Evolutionary conservation across 2,329 filamentous ascomycete genomes (phyloP).

Genomic region (Alternaria sp.): DNA sequence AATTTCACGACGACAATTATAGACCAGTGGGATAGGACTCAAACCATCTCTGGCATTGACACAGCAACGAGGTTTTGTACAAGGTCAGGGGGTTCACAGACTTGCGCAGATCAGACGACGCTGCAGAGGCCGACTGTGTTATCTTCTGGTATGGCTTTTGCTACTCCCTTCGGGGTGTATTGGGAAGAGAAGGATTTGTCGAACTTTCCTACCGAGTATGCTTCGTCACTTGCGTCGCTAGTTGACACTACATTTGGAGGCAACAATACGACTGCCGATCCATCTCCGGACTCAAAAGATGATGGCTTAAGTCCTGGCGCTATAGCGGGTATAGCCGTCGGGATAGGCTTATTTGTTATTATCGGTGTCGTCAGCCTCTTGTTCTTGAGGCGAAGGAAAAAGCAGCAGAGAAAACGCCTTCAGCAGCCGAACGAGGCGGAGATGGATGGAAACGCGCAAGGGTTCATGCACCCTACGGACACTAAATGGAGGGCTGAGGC

Average conservation of each 20-base stretch:
- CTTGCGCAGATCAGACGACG: neutral
- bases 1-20: neutral
- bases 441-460: neutral
- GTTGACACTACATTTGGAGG: neutral
- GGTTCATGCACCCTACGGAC: neutral
- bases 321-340: neutral
- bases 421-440: neutral
- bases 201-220: neutral
- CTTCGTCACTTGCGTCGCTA: neutral
- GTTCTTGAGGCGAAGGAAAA: neutral
- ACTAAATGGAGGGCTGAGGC: neutral
- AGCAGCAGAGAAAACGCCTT: neutral
- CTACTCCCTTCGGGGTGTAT: neutral
- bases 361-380: neutral
- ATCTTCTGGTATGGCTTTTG: neutral
- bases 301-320: neutral
- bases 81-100: neutral
- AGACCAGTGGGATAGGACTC: neutral
- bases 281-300: neutral
- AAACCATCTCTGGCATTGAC: neutral
- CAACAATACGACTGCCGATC: neutral
- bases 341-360: neutral
- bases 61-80: neutral
- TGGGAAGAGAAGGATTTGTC: neutral
- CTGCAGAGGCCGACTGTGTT: neutral